Percentiles rank a stretch among this genome's conserved stretches.
Conservation (phyloP, 768 basidiomycete genomes). For the Infundibulicybe gibba region DNA sequence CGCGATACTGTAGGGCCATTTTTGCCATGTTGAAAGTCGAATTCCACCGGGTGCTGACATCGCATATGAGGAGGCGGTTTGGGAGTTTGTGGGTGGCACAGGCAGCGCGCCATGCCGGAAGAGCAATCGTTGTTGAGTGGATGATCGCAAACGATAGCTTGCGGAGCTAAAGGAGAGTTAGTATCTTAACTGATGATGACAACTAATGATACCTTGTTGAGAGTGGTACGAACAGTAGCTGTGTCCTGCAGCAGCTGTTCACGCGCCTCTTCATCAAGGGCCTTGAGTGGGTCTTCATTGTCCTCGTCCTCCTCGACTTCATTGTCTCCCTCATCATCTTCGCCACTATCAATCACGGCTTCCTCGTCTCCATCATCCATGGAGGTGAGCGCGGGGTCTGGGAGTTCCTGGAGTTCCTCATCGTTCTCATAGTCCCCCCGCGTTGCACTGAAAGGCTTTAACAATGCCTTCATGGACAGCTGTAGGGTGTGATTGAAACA, state of each 20-base stretch:
- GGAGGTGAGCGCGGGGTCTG: no score
- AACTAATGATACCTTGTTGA: conserved; percentile 1
- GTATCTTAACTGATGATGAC: background rate
- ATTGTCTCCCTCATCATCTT: background rate
- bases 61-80: conserved; percentile 20
- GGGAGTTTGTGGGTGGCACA: conserved; percentile 8
- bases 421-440: background rate
- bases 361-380: background rate
- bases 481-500: conserved; percentile 9
- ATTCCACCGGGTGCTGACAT: conserved; percentile 33
- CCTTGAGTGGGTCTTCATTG: background rate
- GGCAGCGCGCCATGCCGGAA: conserved; percentile 21
- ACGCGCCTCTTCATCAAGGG: background rate
- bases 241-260: background rate
- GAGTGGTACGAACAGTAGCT: background rate
- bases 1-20: conserved; percentile 21
- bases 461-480: conserved; percentile 3
- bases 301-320: background rate
- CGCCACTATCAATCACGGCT: background rate
- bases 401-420: background rate
- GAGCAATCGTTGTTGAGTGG: conserved; percentile 21
- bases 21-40: conserved; percentile 28
- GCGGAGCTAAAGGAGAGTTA: conserved; percentile 10
- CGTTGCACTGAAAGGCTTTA: conserved; percentile 2
- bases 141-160: conserved; percentile 18